Base-by-base conservation (phyloP, 2,329 filamentous ascomycete species). In the Lecanoromycetidae sp. region DNA sequence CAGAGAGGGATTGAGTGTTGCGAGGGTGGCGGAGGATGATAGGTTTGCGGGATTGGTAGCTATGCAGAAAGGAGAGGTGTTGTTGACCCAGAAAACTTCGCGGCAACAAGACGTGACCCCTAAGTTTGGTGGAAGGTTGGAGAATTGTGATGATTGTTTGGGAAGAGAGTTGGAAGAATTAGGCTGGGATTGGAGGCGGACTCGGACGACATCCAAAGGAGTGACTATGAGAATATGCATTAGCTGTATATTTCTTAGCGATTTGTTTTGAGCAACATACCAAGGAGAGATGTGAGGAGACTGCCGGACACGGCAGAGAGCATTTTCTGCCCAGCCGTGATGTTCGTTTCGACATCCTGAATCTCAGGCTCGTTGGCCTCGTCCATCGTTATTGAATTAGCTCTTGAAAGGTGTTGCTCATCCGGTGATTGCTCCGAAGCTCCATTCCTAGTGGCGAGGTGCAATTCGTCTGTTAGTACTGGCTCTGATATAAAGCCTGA, bases 71-170 rank as follows among this genome's bases (percentile, higher is more conserved):
- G 87, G 82, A 20, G 81, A 76, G 63, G 82, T 84, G 60, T 93
- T 88, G 55, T 87, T 88, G 54, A 90, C 80, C 73, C 94, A 98
- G 65, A 96, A 98, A 29, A 98, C 90, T 64, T 98, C 90, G 52
- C 91, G 81, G 62, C 91, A 98, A 66, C 91, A 98, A 32, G 88
- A 80, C 13, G 88, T 94, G 46, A 96, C 86, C 51, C 91, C 91
- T 41, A 96, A 76, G 58, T 90, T 86, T 25, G 84, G 79, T 46
- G 87, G 86, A 40, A 91, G 75, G 54, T 82, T 77, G 52, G 78
- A 79, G 56, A 83, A 76, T 39, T 67, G 67, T 75, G 67, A 59
- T 43, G 54, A 40, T 42, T 53, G 52, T 35, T 52, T 42, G 53
- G 52, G 62, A 53, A 41, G 56, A 77, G 71, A 33, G 23, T 35